These are phyloP conservation scores for Sicyos edulis DNA, from an alignment of 306 rosid genomes.

Conservation along the genomic window DNA sequence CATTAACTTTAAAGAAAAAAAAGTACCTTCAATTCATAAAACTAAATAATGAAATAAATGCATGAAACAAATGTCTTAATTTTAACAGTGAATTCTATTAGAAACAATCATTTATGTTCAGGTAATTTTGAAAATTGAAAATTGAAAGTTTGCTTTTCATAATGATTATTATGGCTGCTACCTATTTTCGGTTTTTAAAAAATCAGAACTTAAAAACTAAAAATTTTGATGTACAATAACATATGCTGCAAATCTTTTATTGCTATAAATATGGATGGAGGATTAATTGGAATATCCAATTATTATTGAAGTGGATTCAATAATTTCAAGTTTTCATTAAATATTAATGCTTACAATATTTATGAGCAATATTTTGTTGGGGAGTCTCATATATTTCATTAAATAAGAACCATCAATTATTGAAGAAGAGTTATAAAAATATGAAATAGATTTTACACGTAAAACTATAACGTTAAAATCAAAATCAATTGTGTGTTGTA, in stretches of 20 bases:
- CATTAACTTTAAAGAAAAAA: not conserved
- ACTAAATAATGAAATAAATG: conserved; percentile 3
- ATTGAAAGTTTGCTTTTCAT: not conserved
- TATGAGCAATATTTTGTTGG: no score
- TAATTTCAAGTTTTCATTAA: no score
- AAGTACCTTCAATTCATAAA: not conserved
- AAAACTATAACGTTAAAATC: no score
- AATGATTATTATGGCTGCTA: not conserved
- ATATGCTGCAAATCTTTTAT: no score
- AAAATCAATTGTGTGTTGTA: no score
- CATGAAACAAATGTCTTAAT: not conserved
- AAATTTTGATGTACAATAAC: no score
- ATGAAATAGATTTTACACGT: not conserved
- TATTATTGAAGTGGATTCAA: no score
- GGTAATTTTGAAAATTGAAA: not conserved
- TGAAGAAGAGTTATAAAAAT: not conserved
- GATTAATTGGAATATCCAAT: no score
- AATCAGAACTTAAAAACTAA: no score
- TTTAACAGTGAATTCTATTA: not conserved
- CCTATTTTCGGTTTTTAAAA: not conserved
- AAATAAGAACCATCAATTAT: not conserved
- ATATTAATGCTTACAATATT: no score
- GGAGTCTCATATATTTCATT: not conserved
- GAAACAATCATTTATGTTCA: conserved; percentile 6
- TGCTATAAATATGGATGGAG: no score